Base-by-base conservation (phyloP, 164 flowering plant genomes). In the Vitis rupestris region DNA sequence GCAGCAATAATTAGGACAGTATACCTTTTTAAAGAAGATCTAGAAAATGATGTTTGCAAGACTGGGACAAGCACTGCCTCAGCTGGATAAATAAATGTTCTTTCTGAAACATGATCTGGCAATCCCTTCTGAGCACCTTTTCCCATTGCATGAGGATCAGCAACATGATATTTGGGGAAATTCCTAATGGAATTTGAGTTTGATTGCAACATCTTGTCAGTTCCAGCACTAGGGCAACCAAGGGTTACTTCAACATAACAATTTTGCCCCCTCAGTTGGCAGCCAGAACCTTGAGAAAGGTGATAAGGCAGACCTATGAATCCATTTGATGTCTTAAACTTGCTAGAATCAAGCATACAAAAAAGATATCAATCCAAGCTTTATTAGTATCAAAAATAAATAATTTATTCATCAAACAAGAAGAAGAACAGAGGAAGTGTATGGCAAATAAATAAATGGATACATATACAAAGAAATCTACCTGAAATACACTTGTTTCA, bases 61-160 rank as follows among this genome's bases (percentile, higher is more conserved):
- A 93, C 84, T 17, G 98, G 98, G 62, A 96, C 92, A 73, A 91
- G 79, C 65, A 96, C 94, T 49, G 98, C 93, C 75, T 91, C 99
- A 15, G 85, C 68, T 48, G 99, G 98, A 85, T 87, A 93, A 68
- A 96, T 79, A 77, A 91, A 90, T 67, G 88, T 83, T 74, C 85
- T 90, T 69, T 88, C 93, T 70, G 85, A 75, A 65, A 54, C 63
- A 61, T 77, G 71, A 61, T 82, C 89, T 23, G 66, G 65, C 12
- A 81, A 72, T 69, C 82, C 82, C 68, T 79, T 89, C 67, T 77
- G 80, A 74, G 72, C 85, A 77, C 70, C 71, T 74, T 72, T 80
- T 59, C 79, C 77, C 29, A 55, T 70, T 15, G 78, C 69, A 52
- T 80, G 75, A 64, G 84, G 70, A 61, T 86, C 90, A 53, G 76